Percentiles rank a stretch among this genome's conserved stretches.
phyloP scores from a whole-genome alignment of 2,329 filamentous ascomycete genomes.

The Claviceps sp. region DNA sequence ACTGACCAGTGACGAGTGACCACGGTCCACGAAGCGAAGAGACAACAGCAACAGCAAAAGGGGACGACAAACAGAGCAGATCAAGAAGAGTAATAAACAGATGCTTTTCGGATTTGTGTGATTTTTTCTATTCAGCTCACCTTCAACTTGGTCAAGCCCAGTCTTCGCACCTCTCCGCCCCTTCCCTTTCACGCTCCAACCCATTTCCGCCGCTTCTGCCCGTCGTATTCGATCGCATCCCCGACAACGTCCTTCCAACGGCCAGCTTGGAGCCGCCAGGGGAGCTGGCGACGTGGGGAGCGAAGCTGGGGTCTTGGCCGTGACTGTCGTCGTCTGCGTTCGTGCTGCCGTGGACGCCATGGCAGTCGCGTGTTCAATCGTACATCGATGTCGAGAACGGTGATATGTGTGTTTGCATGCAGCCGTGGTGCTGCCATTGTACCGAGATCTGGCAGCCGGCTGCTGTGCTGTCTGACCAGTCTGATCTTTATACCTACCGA shows the following conservation, averaged over 20 bases:
- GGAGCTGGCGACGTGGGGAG: background rate
- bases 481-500: too few relatives aligned
- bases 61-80: too few relatives aligned
- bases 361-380: too few relatives aligned
- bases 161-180: background rate
- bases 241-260: constrained; percentile 2
- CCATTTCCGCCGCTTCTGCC: background rate
- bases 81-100: background rate
- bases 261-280: background rate
- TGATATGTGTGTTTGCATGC: background rate
- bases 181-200: background rate
- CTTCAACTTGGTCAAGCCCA: background rate
- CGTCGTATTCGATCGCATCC: constrained; percentile 5
- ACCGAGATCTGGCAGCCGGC: background rate
- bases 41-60: too few relatives aligned
- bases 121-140: background rate
- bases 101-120: background rate
- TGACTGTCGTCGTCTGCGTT: background rate
- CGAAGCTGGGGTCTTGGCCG: background rate
- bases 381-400: too few relatives aligned
- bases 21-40: too few relatives aligned
- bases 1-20: too few relatives aligned
- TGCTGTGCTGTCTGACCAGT: too few relatives aligned
- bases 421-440: background rate
- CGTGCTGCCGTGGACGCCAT: background rate